Evolutionary conservation across 441 rosid species (phyloP).

Genomic region (Gossypium aridum): DNA sequence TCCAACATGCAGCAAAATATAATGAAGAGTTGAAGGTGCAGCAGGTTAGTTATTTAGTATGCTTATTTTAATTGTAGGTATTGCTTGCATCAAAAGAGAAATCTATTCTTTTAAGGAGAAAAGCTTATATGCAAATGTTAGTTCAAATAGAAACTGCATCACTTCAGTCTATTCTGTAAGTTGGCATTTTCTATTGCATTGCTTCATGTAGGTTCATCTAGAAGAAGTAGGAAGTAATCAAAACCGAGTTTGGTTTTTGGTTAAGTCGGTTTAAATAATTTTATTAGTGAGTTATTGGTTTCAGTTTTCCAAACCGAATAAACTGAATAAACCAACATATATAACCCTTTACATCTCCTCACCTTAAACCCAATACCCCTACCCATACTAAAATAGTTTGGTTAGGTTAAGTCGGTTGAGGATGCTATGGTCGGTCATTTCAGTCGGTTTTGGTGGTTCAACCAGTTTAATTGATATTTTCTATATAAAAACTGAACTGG

Average conservation of each 20-base stretch:
- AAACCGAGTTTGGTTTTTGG: too few species aligned
- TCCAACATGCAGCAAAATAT: constrained; percentile 24
- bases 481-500: too few species aligned
- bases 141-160: not conserved
- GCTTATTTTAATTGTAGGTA: not conserved
- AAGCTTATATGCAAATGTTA: not conserved
- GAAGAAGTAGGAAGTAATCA: not conserved
- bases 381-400: too few species aligned
- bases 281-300: too few species aligned
- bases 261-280: not conserved
- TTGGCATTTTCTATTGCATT: not conserved
- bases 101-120: not conserved
- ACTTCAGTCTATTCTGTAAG: not conserved
- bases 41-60: constrained; percentile 43
- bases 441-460: too few species aligned
- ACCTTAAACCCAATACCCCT: too few species aligned
- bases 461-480: too few species aligned
- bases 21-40: constrained; percentile 41
- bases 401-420: too few species aligned
- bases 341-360: too few species aligned
- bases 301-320: too few species aligned
- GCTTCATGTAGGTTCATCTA: not conserved
- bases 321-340: too few species aligned
- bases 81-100: not conserved
- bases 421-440: too few species aligned